Evolutionary conservation across 352 stramenopile genomes (phyloP), one percentile per base, ranked within the genome.

Genomic region (Blastocystis sp.): DNA sequence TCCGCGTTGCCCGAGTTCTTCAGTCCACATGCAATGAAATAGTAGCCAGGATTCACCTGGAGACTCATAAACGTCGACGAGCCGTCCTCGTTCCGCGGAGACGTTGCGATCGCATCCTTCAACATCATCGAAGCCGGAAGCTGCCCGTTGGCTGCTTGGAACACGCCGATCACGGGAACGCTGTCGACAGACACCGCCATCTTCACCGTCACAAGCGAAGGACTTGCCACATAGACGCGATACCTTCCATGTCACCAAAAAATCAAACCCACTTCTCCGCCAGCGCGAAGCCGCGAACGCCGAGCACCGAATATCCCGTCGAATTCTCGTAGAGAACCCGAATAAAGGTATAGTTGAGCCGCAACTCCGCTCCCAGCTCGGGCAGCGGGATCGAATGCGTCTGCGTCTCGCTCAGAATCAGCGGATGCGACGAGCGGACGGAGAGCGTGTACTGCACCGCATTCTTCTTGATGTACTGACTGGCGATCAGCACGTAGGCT

Each of bases 401-500:
- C 16, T 81, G 44, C 21, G n/a, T 18, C 32, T 59, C 46, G 16
- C n/a, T 8, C 18, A 64, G 21, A 18, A 38, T 29, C 40, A 81
- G 46, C 21, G 69, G 69, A 29, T 63, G 44, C 36, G 69, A 81
- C 0, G 69, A 63, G 8, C 69, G 69, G 21, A 51, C 16, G 1
- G 46, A 63, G 46, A 81, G 21, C 3, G 40, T 48, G 51, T 81
- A 81, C 4, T 27, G 1, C 0, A 48, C 46, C 34, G 21, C 29
- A n/a, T 44, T 63, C 69, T 7, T 29, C 27, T 16, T 40, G 14
- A 8, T 64, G 48, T 75, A 75, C 48, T 40, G 14, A 75, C 32
- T 51, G n/a, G 69, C 69, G 18, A 81, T 38, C 16, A 63, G 14
- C 4, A 64, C 69, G 40, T 81, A 81, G 34, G 61, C 69, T 11